These are phyloP conservation scores for Cordyceps sp. DNA, from an alignment of 2,329 filamentous ascomycete species.

Conservation along the genomic window DNA sequence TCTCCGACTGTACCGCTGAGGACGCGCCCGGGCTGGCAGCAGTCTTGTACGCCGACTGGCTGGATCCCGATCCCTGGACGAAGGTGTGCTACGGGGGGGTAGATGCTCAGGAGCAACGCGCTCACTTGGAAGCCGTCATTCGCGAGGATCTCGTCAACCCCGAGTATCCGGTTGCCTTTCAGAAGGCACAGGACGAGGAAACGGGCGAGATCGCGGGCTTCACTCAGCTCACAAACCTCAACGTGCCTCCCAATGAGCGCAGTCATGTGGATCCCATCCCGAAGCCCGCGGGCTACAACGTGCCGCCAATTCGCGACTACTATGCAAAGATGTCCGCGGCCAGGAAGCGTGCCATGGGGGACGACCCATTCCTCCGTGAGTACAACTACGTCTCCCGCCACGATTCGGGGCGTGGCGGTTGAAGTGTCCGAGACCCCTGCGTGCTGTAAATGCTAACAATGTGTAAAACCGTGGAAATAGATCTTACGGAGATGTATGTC, in stretches of 20 bases:
- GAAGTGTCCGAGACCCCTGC: no score
- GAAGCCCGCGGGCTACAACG: not conserved
- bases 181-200: not conserved
- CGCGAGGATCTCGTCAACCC: constrained; percentile 1
- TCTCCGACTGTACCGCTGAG: not conserved
- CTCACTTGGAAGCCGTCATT: not conserved
- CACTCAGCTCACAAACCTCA: not conserved
- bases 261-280: not conserved
- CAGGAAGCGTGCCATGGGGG: constrained; percentile 1
- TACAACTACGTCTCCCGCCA: no score
- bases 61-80: constrained; percentile 1
- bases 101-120: not conserved
- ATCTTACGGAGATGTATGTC: not conserved
- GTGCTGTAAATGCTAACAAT: no score
- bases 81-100: not conserved
- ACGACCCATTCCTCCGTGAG: not conserved
- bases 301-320: not conserved
- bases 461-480: no score
- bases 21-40: not conserved
- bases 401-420: no score
- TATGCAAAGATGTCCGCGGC: constrained; percentile 1
- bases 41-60: not conserved
- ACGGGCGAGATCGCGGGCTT: not conserved
- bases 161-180: not conserved
- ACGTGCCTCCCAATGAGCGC: not conserved